A percentile compares a stretch with the other conserved stretches of the same genome.
phyloP scores from a whole-genome alignment of 2,329 filamentous ascomycete genomes.

The Colletotrichum truncatum region DNA sequence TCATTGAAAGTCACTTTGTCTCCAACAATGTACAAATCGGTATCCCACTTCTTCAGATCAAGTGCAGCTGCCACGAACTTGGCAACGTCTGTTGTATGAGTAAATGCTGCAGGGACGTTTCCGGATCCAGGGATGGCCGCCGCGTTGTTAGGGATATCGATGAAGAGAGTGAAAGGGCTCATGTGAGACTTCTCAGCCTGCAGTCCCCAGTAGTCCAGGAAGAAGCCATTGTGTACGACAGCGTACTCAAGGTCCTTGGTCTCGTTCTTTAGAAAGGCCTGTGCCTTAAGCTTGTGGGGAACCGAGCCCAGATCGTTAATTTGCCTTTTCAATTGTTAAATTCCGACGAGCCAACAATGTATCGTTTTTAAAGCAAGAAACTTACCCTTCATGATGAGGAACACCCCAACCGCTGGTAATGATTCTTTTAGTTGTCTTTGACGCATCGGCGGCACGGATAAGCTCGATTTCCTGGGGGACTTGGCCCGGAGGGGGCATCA shows the following conservation, averaged over 20 bases:
- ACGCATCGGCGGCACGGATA: slow-evolving; percentile 51
- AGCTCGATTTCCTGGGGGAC: slow-evolving; percentile 48
- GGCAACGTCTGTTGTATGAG: slow-evolving; percentile 58
- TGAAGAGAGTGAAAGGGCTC: slow-evolving; percentile 46
- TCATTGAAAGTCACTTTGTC: slow-evolving; percentile 55
- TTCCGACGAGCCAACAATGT: background rate
- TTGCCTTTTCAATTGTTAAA: background rate
- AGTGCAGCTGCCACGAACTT: slow-evolving; percentile 52
- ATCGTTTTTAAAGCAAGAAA: background rate
- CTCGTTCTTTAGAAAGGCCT: slow-evolving; percentile 37
- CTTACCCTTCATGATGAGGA: slow-evolving; percentile 41
- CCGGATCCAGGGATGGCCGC: slow-evolving; percentile 61
- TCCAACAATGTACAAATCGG: slow-evolving; percentile 44
- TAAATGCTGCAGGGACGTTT: slow-evolving; percentile 52
- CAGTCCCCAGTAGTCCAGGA: slow-evolving; percentile 55
- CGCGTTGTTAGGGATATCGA: slow-evolving; percentile 52
- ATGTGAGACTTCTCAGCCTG: slow-evolving; percentile 49
- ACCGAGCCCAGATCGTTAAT: slow-evolving; percentile 5
- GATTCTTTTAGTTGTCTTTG: slow-evolving; percentile 47
- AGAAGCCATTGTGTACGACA: slow-evolving; percentile 49
- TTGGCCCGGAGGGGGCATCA: slow-evolving; percentile 38
- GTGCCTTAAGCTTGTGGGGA: slow-evolving; percentile 13
- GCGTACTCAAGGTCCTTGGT: slow-evolving; percentile 47
- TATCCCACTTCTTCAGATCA: slow-evolving; percentile 53
- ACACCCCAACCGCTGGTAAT: slow-evolving; percentile 53